Evolutionary conservation across 345 rosid species (phyloP).

Genomic region (Schrenkiella parvula): DNA sequence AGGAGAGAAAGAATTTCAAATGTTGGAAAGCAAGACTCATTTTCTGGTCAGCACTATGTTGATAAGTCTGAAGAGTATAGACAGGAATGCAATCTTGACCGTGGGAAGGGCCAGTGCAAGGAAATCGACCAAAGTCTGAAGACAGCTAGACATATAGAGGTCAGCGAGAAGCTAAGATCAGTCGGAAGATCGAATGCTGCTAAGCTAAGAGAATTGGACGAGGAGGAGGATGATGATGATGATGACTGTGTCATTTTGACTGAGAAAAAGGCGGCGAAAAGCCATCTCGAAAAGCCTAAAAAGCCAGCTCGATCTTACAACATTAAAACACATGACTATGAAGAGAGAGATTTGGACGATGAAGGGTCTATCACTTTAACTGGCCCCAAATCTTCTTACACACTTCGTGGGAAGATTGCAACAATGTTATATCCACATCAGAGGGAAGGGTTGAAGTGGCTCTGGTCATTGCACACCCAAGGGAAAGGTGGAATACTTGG

Average conservation of each 20-base stretch:
- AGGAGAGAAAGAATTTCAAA: constrained; percentile 14
- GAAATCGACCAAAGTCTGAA: constrained; percentile 21
- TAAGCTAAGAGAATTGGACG: constrained; percentile 35
- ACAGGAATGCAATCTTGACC: constrained; percentile 8
- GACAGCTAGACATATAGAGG: constrained; percentile 34
- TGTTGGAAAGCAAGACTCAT: constrained; percentile 19
- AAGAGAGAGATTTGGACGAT: constrained; percentile 37
- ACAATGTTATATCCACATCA: constrained; percentile 79
- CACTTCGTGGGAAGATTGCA: constrained; percentile 53
- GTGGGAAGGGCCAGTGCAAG: constrained; percentile 26
- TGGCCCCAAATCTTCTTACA: constrained; percentile 49
- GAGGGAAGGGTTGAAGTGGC: constrained; percentile 86
- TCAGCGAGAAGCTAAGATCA: constrained; percentile 36
- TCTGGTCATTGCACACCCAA: constrained; percentile 88
- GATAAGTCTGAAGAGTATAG: constrained; percentile 34
- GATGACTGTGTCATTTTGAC: constrained; percentile 45
- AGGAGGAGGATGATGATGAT: constrained; percentile 41
- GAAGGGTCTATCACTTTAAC: constrained; percentile 48
- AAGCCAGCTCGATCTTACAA: constrained; percentile 29
- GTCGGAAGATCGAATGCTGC: constrained; percentile 39
- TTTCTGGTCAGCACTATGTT: constrained; percentile 26
- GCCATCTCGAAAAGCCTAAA: constrained; percentile 24
- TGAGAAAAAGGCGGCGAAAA: constrained; percentile 26
- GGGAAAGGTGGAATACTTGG: constrained; percentile 97
- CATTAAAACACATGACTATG: constrained; percentile 35